These are phyloP conservation scores for Fusarium sp. DNA, from an alignment of 2,329 filamentous ascomycete species.

Conservation along the genomic window DNA sequence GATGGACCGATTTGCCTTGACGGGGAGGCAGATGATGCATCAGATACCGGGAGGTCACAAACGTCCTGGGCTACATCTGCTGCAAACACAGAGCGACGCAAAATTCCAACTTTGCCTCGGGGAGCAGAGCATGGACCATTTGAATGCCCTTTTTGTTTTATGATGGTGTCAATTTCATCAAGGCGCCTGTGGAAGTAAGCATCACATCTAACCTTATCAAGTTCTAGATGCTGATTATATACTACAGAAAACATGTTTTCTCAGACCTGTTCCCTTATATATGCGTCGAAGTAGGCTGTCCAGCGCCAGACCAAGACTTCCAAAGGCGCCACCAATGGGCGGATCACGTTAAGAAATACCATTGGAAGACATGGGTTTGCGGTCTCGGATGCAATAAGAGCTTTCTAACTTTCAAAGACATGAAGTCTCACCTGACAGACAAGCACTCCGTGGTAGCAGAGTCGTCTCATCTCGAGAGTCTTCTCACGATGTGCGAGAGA, in stretches of 20 bases:
- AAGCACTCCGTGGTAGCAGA: accelerated
- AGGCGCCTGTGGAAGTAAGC: background rate
- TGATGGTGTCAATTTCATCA: background rate
- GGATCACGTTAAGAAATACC: background rate
- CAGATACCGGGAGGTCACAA: background rate
- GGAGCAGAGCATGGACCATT: background rate
- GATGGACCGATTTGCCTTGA: accelerated
- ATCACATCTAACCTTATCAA: accelerated
- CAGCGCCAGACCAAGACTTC: background rate
- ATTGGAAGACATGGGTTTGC: background rate
- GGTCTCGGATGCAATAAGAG: background rate
- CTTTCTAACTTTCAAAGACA: accelerated
- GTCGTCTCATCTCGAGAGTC: accelerated
- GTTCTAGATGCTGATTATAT: accelerated
- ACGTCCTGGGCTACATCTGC: background rate
- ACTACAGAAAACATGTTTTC: background rate
- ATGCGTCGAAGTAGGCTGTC: background rate
- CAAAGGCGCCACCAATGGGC: background rate
- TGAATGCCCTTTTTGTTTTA: slow-evolving; percentile 11
- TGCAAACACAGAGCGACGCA: accelerated
- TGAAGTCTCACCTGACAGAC: accelerated
- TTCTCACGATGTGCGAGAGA: background rate
- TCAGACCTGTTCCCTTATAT: background rate
- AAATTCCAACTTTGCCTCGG: accelerated
- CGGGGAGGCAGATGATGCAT: accelerated